These are phyloP conservation scores for Dissophora globulifera DNA, from an alignment of 192 early-diverging fungal genomes.

Conservation along the genomic window DNA sequence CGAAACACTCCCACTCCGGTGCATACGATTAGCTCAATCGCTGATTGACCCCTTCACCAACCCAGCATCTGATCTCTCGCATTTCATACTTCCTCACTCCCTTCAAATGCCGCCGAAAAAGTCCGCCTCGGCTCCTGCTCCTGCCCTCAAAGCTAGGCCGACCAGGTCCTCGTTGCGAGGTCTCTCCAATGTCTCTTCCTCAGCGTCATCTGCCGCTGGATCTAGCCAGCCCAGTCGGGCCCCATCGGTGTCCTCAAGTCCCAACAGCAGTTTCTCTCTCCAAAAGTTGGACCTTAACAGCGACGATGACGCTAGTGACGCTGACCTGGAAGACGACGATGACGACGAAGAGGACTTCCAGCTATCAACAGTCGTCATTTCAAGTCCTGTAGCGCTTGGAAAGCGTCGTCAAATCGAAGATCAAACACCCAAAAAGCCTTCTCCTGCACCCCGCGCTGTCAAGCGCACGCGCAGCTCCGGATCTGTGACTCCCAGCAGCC, in stretches of 20 bases:
- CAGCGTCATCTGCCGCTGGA: not conserved
- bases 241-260: slow-evolving; percentile 24
- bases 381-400: slow-evolving; percentile 31
- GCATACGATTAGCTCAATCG: not conserved
- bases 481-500: not conserved
- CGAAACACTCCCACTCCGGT: not conserved
- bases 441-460: not conserved
- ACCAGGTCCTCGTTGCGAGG: slow-evolving; percentile 17
- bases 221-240: slow-evolving; percentile 17
- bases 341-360: slow-evolving; percentile 30
- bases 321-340: not conserved
- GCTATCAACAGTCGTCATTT: slow-evolving; percentile 20
- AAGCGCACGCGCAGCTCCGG: slow-evolving; percentile 34
- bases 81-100: not conserved
- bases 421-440: not conserved
- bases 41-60: not conserved
- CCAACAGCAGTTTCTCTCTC: slow-evolving; percentile 33
- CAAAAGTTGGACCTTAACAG: slow-evolving; percentile 11
- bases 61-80: not conserved
- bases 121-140: slow-evolving; percentile 1
- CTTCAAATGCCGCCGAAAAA: slow-evolving; percentile 42
- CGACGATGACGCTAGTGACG: slow-evolving; percentile 11
- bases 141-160: not conserved
- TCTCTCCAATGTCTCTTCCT: not conserved
- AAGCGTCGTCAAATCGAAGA: slow-evolving; percentile 32